Evolutionary conservation across 306 rosid genomes (phyloP).

Genomic region (Citrullus mucosospermus): DNA sequence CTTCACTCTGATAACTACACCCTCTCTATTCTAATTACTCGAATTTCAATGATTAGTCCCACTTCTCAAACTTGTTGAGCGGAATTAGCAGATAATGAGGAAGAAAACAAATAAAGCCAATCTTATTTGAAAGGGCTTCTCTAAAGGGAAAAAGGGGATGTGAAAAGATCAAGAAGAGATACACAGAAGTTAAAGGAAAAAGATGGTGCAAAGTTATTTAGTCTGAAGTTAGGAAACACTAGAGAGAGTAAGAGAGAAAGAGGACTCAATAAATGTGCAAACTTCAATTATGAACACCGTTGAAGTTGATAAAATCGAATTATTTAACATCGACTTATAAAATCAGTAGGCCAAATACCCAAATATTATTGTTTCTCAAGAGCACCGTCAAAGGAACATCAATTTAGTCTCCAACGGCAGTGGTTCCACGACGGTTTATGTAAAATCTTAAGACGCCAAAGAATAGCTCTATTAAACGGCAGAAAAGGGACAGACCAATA

Average conservation of each 20-base stretch:
- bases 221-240: no score
- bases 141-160: neutral
- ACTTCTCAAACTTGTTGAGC: neutral
- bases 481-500: neutral
- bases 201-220: no score
- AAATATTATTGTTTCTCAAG: neutral
- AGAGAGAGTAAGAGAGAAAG: no score
- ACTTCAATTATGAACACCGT: no score
- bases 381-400: neutral
- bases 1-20: neutral
- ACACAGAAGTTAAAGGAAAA: no score
- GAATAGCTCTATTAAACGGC: neutral
- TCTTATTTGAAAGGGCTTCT: neutral
- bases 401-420: neutral
- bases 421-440: neutral
- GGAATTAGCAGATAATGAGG: neutral
- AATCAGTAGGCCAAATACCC: no score
- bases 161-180: neutral
- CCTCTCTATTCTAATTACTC: neutral
- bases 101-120: neutral
- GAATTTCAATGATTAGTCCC: neutral
- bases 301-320: no score
- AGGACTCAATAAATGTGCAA: no score
- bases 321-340: no score
- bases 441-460: neutral